Base-by-base conservation (phyloP, 495 filamentous ascomycete species). In the Talaromyces borbonicus region DNA sequence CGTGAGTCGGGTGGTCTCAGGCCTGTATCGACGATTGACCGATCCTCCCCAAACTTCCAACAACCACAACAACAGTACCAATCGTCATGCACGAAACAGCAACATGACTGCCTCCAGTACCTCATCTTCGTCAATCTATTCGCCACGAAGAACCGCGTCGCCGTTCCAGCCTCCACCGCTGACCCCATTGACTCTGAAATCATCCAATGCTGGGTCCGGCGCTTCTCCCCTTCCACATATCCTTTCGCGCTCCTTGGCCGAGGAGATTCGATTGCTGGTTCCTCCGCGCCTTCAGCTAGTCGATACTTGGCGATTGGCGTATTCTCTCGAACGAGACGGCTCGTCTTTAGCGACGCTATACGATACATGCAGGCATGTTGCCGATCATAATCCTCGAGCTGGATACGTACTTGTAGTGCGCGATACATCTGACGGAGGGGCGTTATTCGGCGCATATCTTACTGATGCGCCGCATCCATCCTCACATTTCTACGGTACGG, bases 371-470 rank as follows among this genome's bases (percentile, higher is more conserved):
- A 70, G 73, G 20, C 60, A 71, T 8, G 71, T 69, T 48, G 69
- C 63, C 8, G 71, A 81, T 48, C 63, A 77, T 45, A 81, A 86
- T 33, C 75, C 76, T 54, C 68, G 87, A 47, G 85, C 84, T 11
- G 86, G 86, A 12, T 97, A 90, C 55, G 86, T 96, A 36, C 68
- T 98, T 12, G 85, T 90, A 1, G 79, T 97, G 12, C 75, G 77
- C 52, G 92, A 98, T 55, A 74, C 73, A 23, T 36, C 42, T 15
- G 55, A 61, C 14, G 48, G 55, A 18, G 54, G 51, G 44, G 57
- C 90, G 74, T 74, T 90, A 41, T 98, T 98, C 58, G 92, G 92
- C 59, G 88, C 90, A 43, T 97, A 95, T 65, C 78, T 97, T 49
- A 92, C 86, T 51, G 90, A 97, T 55, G 69, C 80, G 23, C 89